phyloP scores from a whole-genome alignment of 106 monocot species.

The Platanthera zijinensis region DNA sequence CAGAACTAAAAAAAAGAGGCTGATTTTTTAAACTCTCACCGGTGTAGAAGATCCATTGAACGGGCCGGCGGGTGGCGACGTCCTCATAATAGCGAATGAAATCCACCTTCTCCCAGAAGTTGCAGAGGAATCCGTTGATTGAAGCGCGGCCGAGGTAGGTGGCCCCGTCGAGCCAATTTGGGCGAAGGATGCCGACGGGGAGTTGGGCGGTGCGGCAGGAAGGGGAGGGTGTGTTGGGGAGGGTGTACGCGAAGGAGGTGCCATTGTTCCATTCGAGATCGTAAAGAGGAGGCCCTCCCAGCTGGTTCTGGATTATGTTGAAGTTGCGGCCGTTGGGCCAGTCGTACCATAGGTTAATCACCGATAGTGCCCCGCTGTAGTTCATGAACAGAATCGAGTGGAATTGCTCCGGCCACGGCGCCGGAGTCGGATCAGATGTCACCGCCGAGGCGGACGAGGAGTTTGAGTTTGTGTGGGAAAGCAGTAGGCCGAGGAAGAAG shows the following conservation, averaged over 20 bases:
- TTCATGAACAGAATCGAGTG: conserved; percentile 50
- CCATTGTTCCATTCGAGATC: conserved; percentile 81
- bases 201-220: conserved; percentile 39
- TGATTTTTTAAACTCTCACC: conserved; percentile 14
- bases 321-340: conserved; percentile 60
- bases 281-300: conserved; percentile 31
- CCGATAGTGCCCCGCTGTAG: conserved; percentile 40
- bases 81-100: conserved; percentile 90
- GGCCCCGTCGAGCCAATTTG: conserved; percentile 74
- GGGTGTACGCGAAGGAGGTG: conserved; percentile 67
- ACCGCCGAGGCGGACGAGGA: background rate
- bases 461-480: background rate
- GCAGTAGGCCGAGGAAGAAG: background rate
- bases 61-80: conserved; percentile 55
- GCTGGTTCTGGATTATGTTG: conserved; percentile 60
- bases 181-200: conserved; percentile 61
- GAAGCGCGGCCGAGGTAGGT: conserved; percentile 43
- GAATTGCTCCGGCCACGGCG: conserved; percentile 54
- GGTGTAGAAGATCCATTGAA: conserved; percentile 80
- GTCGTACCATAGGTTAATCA: conserved; percentile 73
- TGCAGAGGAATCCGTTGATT: conserved; percentile 65
- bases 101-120: conserved; percentile 74
- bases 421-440: conserved; percentile 17
- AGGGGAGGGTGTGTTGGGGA: conserved; percentile 14
- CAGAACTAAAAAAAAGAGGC: background rate